These are phyloP conservation scores for Solanum corneliomulleri DNA, from an alignment of 257 asterid species.

Conservation along the genomic window DNA sequence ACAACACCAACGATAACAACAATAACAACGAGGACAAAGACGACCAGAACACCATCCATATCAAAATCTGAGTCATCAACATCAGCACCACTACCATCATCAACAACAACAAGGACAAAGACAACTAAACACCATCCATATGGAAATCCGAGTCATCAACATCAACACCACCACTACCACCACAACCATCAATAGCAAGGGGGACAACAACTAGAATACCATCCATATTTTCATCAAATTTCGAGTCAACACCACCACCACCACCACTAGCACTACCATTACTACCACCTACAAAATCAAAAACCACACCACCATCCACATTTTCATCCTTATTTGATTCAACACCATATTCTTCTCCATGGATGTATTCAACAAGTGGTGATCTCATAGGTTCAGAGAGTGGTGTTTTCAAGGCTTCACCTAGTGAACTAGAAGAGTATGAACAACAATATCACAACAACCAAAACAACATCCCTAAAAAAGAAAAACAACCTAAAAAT, in stretches of 20 bases:
- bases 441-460: neutral
- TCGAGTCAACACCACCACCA: neutral
- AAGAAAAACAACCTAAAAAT: neutral
- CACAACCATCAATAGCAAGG: neutral
- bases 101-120: too few relatives aligned
- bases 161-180: neutral
- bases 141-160: neutral
- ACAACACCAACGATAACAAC: neutral
- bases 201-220: neutral
- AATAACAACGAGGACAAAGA: neutral
- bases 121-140: neutral
- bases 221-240: neutral
- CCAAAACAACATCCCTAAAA: neutral
- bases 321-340: neutral
- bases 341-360: neutral
- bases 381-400: constrained; percentile 9
- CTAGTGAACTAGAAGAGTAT: neutral
- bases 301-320: neutral
- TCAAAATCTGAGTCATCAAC: neutral
- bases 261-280: neutral
- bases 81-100: neutral
- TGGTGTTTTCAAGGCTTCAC: neutral
- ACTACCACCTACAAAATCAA: neutral
- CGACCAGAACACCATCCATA: neutral
- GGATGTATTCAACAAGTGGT: neutral